Evolutionary conservation across 2,329 filamentous ascomycete genomes (phyloP).

Genomic region (Venturia asperata): DNA sequence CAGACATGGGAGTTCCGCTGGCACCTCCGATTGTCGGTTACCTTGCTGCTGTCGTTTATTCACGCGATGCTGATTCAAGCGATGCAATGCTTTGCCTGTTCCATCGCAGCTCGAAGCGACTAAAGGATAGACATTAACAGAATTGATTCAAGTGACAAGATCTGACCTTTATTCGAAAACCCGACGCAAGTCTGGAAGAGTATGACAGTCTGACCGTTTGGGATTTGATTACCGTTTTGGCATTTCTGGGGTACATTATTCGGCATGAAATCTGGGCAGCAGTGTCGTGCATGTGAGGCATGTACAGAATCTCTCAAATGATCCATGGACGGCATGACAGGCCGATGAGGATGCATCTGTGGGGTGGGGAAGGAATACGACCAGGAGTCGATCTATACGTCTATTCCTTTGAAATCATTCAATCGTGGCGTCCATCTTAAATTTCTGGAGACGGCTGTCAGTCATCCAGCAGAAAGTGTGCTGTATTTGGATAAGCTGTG

Average conservation of each 20-base stretch:
- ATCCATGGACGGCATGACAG: not conserved
- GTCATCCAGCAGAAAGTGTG: too few relatives aligned
- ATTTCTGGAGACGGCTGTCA: not conserved
- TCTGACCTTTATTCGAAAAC: not conserved
- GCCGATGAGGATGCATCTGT: not conserved
- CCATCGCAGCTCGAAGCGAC: not conserved
- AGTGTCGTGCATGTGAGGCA: not conserved
- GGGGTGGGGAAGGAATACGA: conserved; percentile 3
- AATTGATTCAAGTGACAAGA: not conserved
- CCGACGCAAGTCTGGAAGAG: not conserved
- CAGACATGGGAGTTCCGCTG: not conserved
- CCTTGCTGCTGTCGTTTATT: not conserved
- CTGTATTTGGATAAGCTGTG: not conserved
- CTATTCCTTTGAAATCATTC: not conserved
- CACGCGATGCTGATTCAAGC: not conserved
- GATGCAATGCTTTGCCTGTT: not conserved
- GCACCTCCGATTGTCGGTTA: not conserved
- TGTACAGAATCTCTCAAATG: not conserved
- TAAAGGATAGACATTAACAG: not conserved
- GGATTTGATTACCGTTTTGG: not conserved
- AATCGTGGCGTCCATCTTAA: not conserved
- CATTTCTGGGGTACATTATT: not conserved
- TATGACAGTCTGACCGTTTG: not conserved
- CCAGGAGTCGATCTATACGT: not conserved
- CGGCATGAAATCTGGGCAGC: not conserved